These are phyloP conservation scores for Globisporangium nodosum DNA, from an alignment of 352 stramenopile genomes.

Conservation along the genomic window DNA sequence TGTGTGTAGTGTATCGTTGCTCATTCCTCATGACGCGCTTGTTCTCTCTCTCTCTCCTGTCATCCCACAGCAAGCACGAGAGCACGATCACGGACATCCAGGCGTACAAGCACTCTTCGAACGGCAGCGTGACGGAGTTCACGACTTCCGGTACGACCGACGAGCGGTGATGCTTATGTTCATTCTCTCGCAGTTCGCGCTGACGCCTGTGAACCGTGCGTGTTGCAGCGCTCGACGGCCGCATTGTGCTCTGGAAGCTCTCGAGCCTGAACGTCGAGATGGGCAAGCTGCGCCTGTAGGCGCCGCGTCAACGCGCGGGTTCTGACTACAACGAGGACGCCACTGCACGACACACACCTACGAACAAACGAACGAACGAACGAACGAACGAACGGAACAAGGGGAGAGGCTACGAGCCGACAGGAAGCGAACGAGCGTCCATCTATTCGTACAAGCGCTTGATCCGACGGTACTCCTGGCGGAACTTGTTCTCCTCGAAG, in stretches of 20 bases:
- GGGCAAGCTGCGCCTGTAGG: slow-evolving; percentile 73
- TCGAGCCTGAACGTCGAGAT: slow-evolving; percentile 68
- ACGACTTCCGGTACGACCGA: slow-evolving; percentile 64
- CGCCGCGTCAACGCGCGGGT: neutral
- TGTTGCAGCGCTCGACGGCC: slow-evolving; percentile 65
- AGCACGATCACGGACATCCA: slow-evolving; percentile 84
- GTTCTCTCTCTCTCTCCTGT: neutral
- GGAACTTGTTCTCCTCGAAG: slow-evolving; percentile 83
- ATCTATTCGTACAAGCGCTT: slow-evolving; percentile 88
- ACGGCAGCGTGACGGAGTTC: slow-evolving; percentile 66
- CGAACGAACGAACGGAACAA: neutral
- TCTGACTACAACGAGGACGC: neutral
- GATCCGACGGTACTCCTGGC: slow-evolving; percentile 89
- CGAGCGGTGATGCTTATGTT: neutral
- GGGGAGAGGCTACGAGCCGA: neutral
- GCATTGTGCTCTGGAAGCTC: slow-evolving; percentile 79
- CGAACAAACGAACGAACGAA: neutral
- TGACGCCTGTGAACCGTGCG: neutral
- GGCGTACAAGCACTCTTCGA: slow-evolving; percentile 40
- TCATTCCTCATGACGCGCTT: neutral
- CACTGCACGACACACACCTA: neutral
- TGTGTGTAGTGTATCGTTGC: neutral
- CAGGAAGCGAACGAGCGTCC: neutral
- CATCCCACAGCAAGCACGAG: slow-evolving; percentile 62
- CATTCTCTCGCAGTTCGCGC: too few species aligned